Base-by-base conservation (phyloP, 768 basidiomycete species). In the Kwoniella sp. region DNA sequence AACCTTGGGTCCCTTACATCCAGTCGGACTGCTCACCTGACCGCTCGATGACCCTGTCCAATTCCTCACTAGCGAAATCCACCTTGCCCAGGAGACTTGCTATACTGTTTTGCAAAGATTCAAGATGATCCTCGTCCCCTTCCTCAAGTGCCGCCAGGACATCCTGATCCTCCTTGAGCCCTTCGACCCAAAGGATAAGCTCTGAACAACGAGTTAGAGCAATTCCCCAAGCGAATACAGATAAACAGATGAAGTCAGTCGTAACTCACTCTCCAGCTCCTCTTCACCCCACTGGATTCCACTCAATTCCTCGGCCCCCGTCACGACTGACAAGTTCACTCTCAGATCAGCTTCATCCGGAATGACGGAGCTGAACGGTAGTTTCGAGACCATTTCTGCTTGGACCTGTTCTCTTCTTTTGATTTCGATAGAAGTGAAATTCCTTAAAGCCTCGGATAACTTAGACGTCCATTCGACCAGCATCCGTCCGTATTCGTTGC, bases 401-500 rank as follows among this genome's bases (percentile, higher is more conserved):
- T 90, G 85, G 75, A 95, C 93, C n/a, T 89, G 84, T 68, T 89
- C 86, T 1, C 96, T 86, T 21, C 92, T 86, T 70, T 90, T 90
- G 65, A 85, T 84, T 79, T 99, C 96, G 55, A 83, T 86, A 0
- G 87, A 83, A 8, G 90, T 88, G 44, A 94, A 84, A 71, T 90
- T 91, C 1, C 90, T 88, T 87, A 97, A 88, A 19, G 91, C 85
- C 73, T 94, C 89, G 2, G 92, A 83, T 46, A 97, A 88, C 36
- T 86, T 86, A 64, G 89, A 86, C 0, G 91, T 88, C 53, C 91
- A 84, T 67, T 88, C 87, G 63, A 88, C 86, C 78, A 97, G 91
- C 77, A 92, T 90, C 87, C 78, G 65, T 89, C 91, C 84, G 78
- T 95, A 96, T 76, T 95, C 91, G 70, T 91, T 91, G 58, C 95